These are phyloP conservation scores for Raddia guianensis DNA, from an alignment of 176 grass and related monocot species.

Conservation along the genomic window DNA sequence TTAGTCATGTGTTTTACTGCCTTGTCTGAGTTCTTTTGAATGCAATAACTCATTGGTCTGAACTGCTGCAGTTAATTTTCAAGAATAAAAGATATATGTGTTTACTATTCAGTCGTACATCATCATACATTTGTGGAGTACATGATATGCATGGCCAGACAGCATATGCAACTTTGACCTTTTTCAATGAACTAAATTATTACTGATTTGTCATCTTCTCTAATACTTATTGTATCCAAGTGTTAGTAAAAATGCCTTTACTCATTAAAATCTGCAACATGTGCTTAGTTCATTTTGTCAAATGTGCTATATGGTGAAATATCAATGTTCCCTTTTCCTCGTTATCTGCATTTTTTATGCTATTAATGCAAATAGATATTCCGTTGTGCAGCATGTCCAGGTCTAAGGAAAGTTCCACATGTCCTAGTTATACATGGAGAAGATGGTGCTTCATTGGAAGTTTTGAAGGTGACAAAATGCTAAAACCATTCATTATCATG, in stretches of 20 bases:
- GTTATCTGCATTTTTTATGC: slow-evolving; percentile 15
- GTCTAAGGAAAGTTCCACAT: slow-evolving; percentile 74
- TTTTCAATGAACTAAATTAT: neutral
- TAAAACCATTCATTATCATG: slow-evolving; percentile 19
- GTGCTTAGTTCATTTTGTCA: slow-evolving; percentile 5
- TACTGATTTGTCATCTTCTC: neutral
- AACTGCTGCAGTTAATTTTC: slow-evolving; percentile 4
- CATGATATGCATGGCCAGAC: neutral
- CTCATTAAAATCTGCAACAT: neutral
- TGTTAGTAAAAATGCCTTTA: neutral
- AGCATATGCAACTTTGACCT: neutral
- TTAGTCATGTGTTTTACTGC: slow-evolving; percentile 18
- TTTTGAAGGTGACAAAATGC: slow-evolving; percentile 49
- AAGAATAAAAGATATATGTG: neutral
- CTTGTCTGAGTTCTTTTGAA: slow-evolving; percentile 5
- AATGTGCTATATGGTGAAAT: slow-evolving; percentile 23
- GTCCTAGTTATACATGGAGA: slow-evolving; percentile 90
- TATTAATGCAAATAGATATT: slow-evolving; percentile 33
- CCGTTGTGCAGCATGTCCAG: slow-evolving; percentile 68
- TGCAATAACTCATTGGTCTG: slow-evolving; percentile 14
- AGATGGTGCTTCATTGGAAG: slow-evolving; percentile 70
- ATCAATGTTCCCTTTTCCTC: neutral
- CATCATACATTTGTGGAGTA: neutral
- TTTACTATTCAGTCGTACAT: neutral
- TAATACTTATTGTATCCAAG: slow-evolving; percentile 5